phyloP scores from a whole-genome alignment of 768 basidiomycete genomes.

The Cystobasidiopsis lactophilus region DNA sequence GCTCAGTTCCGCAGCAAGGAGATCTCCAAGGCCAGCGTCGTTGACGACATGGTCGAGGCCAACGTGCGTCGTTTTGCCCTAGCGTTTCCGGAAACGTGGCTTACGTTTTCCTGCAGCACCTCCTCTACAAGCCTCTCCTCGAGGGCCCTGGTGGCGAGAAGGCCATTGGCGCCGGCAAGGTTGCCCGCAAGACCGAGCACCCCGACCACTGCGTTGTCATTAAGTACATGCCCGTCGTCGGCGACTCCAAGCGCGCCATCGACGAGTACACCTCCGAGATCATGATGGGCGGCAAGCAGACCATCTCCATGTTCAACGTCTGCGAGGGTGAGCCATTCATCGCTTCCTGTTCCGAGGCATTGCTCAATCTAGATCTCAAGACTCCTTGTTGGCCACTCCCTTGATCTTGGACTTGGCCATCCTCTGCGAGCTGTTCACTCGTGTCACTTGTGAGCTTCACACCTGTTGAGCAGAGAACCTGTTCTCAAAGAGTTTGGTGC shows the following conservation, averaged over 20 bases:
- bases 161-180: conserved; percentile 19
- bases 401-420: conserved; percentile 84
- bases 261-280: conserved; percentile 99
- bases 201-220: conserved; percentile 55
- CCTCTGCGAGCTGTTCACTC: conserved; percentile 80
- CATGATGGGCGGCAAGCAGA: conserved; percentile 79
- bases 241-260: conserved; percentile 95
- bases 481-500: no score
- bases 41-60: conserved; percentile 85
- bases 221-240: conserved; percentile 71
- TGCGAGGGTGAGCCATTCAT: conserved; percentile 43
- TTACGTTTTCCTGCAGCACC: conserved; percentile 32
- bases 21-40: conserved; percentile 88
- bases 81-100: neutral
- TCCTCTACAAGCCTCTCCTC: conserved; percentile 56
- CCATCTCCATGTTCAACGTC: conserved; percentile 71
- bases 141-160: conserved; percentile 22
- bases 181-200: conserved; percentile 60
- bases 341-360: neutral
- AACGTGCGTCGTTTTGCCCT: neutral
- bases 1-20: conserved; percentile 95
- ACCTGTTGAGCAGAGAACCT: no score
- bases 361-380: conserved; percentile 28
- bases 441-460: conserved; percentile 37
- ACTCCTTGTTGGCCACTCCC: conserved; percentile 84